Conservation (phyloP, 306 rosid species). For the Vigna reflexopilosa region DNA sequence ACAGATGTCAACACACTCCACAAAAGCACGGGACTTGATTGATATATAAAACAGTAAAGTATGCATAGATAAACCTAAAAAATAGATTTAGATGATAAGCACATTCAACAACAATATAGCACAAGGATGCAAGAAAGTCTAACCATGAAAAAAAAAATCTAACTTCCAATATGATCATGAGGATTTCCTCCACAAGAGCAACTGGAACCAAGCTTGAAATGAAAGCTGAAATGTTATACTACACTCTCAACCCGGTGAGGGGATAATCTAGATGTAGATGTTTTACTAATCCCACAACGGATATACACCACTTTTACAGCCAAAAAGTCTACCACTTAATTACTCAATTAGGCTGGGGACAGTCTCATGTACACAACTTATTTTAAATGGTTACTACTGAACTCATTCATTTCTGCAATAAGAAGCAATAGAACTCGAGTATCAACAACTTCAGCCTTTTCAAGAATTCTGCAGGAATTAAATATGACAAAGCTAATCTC, state of each 20-base stretch:
- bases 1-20: not conserved
- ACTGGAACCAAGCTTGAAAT: conserved; percentile 28
- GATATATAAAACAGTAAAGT: conserved; percentile 7
- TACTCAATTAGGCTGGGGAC: conserved; percentile 19
- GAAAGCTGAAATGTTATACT: conserved; percentile 20
- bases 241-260: not conserved
- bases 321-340: not conserved
- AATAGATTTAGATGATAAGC: conserved; percentile 17
- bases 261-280: conserved; percentile 19
- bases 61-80: conserved; percentile 30
- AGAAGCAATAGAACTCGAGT: not conserved
- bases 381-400: not conserved
- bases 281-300: conserved; percentile 23
- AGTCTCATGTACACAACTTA: not conserved
- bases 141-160: not conserved
- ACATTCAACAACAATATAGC: conserved; percentile 15
- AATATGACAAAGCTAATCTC: conserved; percentile 9
- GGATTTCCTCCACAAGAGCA: conserved; percentile 26
- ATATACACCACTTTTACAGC: conserved; percentile 9
- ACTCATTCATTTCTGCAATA: conserved; percentile 19
- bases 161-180: conserved; percentile 17
- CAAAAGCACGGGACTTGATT: conserved; percentile 9
- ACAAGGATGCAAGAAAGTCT: not conserved
- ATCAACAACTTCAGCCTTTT: conserved; percentile 13
- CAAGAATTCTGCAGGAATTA: conserved; percentile 27